Percentiles rank a stretch among this genome's conserved stretches.
These are phyloP conservation scores for Paracorniculantispora psalliotae DNA, from an alignment of 2,329 filamentous ascomycete genomes.

Conservation along the genomic window DNA sequence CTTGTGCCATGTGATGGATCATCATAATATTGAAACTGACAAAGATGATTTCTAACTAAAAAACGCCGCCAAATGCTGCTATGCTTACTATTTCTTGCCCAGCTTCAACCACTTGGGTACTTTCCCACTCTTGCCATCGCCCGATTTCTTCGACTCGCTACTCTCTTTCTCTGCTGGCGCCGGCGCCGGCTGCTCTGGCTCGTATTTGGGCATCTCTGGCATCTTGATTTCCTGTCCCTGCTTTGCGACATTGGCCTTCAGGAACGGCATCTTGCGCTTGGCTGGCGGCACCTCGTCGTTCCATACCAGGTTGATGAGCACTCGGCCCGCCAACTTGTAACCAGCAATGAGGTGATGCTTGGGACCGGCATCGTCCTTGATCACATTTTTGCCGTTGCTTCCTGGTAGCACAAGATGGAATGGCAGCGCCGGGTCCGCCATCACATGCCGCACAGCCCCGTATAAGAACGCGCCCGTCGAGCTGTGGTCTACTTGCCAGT, in stretches of 20 bases:
- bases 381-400: constrained; percentile 36
- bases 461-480: constrained; percentile 72
- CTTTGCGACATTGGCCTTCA: constrained; percentile 53
- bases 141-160: constrained; percentile 30
- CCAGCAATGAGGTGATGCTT: constrained; percentile 62
- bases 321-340: constrained; percentile 64
- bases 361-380: constrained; percentile 42
- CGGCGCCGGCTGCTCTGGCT: constrained; percentile 32
- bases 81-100: constrained; percentile 57
- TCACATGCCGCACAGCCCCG: constrained; percentile 64
- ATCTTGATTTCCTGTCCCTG: constrained; percentile 64
- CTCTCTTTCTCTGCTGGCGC: constrained; percentile 22
- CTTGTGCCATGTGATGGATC: not conserved
- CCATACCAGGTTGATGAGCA: constrained; percentile 75
- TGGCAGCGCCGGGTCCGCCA: constrained; percentile 57
- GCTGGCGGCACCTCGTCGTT: constrained; percentile 54
- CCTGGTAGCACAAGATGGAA: constrained; percentile 69
- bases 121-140: constrained; percentile 38
- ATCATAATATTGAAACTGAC: not conserved
- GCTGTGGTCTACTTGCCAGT: constrained; percentile 62
- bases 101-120: constrained; percentile 69
- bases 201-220: constrained; percentile 45
- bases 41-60: not conserved
- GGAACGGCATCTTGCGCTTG: constrained; percentile 51
- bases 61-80: constrained; percentile 2